phyloP scores from a whole-genome alignment of 352 stramenopile species.

The Globisporangium nagaii region DNA sequence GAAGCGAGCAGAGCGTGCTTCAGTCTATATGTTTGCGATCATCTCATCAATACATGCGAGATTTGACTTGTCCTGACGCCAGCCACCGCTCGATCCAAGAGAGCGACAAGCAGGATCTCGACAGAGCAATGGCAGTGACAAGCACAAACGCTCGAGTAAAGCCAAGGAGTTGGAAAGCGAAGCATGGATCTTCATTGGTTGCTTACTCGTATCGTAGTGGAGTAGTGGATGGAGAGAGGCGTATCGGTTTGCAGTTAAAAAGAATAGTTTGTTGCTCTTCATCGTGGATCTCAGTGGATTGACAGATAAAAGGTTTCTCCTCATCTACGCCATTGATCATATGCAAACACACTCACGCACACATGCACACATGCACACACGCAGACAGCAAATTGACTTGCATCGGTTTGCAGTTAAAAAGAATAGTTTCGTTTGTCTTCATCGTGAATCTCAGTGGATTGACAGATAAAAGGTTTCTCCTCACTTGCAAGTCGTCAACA shows the following conservation, averaged over 20 bases:
- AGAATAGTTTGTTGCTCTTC: slow-evolving; percentile 73
- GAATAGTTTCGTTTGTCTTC: slow-evolving; percentile 67
- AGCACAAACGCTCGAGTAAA: no score
- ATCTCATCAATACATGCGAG: no score
- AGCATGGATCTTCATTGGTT: no score
- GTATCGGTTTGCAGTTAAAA: slow-evolving; percentile 68
- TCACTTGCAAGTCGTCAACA: slow-evolving; percentile 37
- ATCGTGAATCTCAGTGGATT: slow-evolving; percentile 79
- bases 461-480: slow-evolving; percentile 64
- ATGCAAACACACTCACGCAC: slow-evolving; percentile 6
- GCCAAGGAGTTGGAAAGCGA: no score
- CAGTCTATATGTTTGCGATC: no score
- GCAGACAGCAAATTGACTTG: slow-evolving; percentile 6
- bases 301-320: slow-evolving; percentile 64
- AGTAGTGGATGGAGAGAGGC: background rate
- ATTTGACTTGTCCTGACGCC: no score
- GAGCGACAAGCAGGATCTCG: no score
- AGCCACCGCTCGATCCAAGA: no score
- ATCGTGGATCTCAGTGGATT: slow-evolving; percentile 80
- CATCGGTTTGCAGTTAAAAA: slow-evolving; percentile 89
- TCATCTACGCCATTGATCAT: slow-evolving; percentile 40
- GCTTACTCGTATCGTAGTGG: no score
- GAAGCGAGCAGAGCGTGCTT: no score
- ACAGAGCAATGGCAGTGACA: no score
- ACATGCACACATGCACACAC: background rate